Base-by-base conservation (phyloP, 768 basidiomycete genomes). In the Tylopilus rubrobrunneus region DNA sequence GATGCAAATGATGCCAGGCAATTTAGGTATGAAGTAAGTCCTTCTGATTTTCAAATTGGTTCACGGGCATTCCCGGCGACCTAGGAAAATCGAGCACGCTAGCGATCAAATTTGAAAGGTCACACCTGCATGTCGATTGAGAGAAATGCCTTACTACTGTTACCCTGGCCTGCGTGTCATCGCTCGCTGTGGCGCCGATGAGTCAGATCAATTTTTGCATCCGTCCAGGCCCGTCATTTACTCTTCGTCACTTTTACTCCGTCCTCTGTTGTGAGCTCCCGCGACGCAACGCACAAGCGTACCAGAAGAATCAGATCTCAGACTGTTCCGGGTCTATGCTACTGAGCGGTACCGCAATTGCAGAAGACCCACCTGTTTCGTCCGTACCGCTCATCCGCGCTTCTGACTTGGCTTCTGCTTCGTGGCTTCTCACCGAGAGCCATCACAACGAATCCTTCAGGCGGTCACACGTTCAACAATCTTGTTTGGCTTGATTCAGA, bases 331-430 rank as follows among this genome's bases (percentile, higher is more conserved):
- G 17, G 10, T 1, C 39, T 14, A 39, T 33, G 51, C 34, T 41
- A 48, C 42, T 39, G 44, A 55, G 48, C 60, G 60, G 60, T 48
- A 10, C 62, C 55, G 57, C 60, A 46, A 40, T 45, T 27, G 25
- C 33, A 34, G 51, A 50, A 47, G 39, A 25, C 29, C 36, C 49
- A 17, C 42, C 28, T 17, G 23, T 39, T 48, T 29, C 12, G 46
- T 21, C n/a, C 11, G 36, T 56, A 31, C 41, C 21, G 10, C 21
- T 5, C 14, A 28, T 31, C 28, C 3, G 25, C 15, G 57, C 63
- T 64, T 64, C 63, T 56, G n/a, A 21, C 53, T 56, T 60, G 56
- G 10, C 1, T 45, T 12, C 36, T 41, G 28, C 11, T 52, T 55
- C 56, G 47, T 37, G 37, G 8, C 39, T 59, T 51, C 48, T 46